phyloP scores from a whole-genome alignment of 306 rosid species.

The Hippophae rhamnoides region DNA sequence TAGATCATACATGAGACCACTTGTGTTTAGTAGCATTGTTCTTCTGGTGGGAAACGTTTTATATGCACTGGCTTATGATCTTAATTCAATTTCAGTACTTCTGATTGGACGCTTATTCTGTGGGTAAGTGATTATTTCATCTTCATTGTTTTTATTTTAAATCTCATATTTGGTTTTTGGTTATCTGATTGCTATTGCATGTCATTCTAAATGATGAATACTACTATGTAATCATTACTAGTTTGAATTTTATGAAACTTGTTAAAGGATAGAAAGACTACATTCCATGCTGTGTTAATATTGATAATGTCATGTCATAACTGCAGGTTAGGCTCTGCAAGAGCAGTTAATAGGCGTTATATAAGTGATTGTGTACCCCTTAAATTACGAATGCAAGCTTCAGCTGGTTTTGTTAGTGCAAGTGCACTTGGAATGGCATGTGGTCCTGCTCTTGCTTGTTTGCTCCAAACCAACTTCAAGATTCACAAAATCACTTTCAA shows the following conservation, averaged over 20 bases:
- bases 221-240: not conserved
- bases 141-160: not conserved
- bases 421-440: constrained; percentile 63
- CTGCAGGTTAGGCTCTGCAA: constrained; percentile 45
- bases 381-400: constrained; percentile 40
- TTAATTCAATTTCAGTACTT: constrained; percentile 62
- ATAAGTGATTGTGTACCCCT: constrained; percentile 44
- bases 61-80: constrained; percentile 84
- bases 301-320: not conserved
- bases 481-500: constrained; percentile 36
- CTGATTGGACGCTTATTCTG: constrained; percentile 75
- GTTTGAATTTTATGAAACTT: not conserved
- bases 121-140: constrained; percentile 44
- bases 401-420: constrained; percentile 73
- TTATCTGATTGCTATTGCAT: not conserved
- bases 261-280: not conserved
- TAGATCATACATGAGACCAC: constrained; percentile 77
- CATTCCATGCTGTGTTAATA: not conserved
- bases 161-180: not conserved
- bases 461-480: constrained; percentile 36
- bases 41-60: constrained; percentile 60
- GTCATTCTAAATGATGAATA: not conserved
- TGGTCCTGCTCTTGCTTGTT: constrained; percentile 48
- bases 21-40: constrained; percentile 75
- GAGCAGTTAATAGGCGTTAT: constrained; percentile 45